Conservation (phyloP, 2,329 filamentous ascomycete species). For the Geoglossum cookeanum region DNA sequence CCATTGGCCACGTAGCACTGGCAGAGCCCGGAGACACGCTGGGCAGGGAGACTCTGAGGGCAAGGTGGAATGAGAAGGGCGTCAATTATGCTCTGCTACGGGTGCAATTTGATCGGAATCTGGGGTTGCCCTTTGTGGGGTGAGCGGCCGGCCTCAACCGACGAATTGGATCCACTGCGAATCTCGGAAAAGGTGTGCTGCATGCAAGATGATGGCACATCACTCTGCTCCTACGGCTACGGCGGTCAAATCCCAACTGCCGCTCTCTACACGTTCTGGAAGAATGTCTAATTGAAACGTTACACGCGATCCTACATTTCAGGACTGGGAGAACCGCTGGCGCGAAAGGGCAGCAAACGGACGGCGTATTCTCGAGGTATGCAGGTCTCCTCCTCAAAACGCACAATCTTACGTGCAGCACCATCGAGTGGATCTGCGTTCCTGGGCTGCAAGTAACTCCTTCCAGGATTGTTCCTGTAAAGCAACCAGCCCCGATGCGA, state of each 20-base stretch:
- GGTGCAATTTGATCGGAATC: neutral
- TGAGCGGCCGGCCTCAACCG: neutral
- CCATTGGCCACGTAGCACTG: neutral
- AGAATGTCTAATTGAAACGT: constrained; percentile 1
- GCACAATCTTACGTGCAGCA: neutral
- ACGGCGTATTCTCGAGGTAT: neutral
- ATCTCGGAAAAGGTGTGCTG: neutral
- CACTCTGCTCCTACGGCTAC: neutral
- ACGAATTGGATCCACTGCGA: neutral
- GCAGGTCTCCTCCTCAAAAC: neutral
- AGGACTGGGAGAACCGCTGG: neutral
- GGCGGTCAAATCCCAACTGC: neutral
- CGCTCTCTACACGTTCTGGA: neutral
- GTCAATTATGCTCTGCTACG: neutral
- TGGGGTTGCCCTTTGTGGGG: constrained; percentile 1
- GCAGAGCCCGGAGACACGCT: neutral
- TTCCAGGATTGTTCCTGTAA: neutral
- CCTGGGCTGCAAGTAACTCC: neutral
- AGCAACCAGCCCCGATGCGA: neutral
- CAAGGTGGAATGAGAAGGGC: neutral
- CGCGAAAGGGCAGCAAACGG: neutral
- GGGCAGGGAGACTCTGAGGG: too few species aligned
- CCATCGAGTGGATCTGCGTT: neutral
- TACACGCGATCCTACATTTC: constrained; percentile 1
- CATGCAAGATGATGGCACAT: constrained; percentile 2